These are phyloP conservation scores for Yarrowia deformans DNA, from an alignment of 805 yeast genomes.

Conservation along the genomic window DNA sequence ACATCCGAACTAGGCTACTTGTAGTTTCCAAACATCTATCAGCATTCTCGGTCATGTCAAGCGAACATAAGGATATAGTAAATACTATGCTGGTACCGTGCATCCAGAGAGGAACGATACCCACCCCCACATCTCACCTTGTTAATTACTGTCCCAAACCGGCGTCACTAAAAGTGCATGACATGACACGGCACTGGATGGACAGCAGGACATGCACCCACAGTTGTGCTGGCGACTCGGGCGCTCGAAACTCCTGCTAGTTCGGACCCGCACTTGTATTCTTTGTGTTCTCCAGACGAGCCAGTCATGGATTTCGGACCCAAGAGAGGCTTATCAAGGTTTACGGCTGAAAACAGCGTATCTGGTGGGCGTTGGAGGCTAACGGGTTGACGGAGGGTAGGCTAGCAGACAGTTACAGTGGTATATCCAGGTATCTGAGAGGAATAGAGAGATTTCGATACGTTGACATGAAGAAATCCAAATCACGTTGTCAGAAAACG, in stretches of 20 bases:
- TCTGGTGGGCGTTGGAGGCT: constrained; percentile 1
- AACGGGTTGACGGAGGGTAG: neutral
- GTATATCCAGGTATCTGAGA: too few relatives aligned
- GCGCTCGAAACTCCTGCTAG: neutral
- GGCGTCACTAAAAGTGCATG: neutral
- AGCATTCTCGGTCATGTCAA: too few relatives aligned
- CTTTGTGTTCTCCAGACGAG: neutral
- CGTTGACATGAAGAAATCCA: too few relatives aligned
- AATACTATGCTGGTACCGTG: too few relatives aligned
- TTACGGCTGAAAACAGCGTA: constrained; percentile 4
- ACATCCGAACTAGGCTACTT: too few relatives aligned
- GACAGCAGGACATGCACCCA: neutral
- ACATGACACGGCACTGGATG: constrained; percentile 7
- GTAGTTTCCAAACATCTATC: too few relatives aligned
- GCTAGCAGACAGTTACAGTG: too few relatives aligned
- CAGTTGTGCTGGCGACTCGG: neutral
- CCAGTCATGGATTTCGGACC: neutral
- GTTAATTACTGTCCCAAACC: neutral
- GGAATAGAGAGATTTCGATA: too few relatives aligned
- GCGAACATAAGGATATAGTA: too few relatives aligned
- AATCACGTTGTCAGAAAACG: too few relatives aligned
- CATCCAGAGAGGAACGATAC: too few relatives aligned
- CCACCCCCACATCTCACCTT: neutral
- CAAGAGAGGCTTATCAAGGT: constrained; percentile 3
- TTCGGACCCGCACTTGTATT: neutral